A percentile compares a stretch with the other conserved stretches of the same genome.
Evolutionary conservation across 768 basidiomycete genomes (phyloP).

Genomic region (Kwoniella botswanensis): DNA sequence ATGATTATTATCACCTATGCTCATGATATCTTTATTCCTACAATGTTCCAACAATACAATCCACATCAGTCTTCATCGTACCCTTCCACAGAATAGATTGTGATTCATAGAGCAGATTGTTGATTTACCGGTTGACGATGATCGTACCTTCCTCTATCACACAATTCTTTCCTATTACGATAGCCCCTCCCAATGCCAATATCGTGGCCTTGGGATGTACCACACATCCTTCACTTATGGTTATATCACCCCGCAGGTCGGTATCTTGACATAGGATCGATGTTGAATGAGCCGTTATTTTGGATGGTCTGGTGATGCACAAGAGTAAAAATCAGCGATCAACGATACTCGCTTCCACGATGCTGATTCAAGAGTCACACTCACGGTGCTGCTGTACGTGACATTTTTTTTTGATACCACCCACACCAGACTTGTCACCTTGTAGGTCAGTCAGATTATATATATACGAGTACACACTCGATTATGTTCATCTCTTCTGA

Average conservation of each 20-base stretch:
- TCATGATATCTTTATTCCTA: slow-evolving; percentile 75
- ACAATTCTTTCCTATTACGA: slow-evolving; percentile 83
- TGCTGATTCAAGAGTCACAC: not conserved
- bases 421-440: no score
- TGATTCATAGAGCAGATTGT: no score
- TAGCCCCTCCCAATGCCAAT: slow-evolving; percentile 86
- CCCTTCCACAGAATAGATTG: not conserved
- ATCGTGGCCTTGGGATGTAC: slow-evolving; percentile 94
- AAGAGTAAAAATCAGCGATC: slow-evolving; percentile 5
- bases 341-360: no score
- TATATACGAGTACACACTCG: not conserved
- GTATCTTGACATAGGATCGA: slow-evolving; percentile 91
- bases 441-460: no score
- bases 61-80: slow-evolving; percentile 53
- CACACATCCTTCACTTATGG: slow-evolving; percentile 84
- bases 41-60: not conserved
- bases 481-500: not conserved
- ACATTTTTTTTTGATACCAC: not conserved
- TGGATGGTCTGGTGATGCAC: slow-evolving; percentile 69
- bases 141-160: slow-evolving; percentile 91
- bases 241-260: slow-evolving; percentile 84
- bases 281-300: slow-evolving; percentile 86
- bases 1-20: slow-evolving; percentile 89
- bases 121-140: slow-evolving; percentile 68
- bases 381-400: slow-evolving; percentile 16